These are phyloP conservation scores for Malassezia japonica DNA, from an alignment of 1,284 basidiomycete genomes.

Conservation along the genomic window DNA sequence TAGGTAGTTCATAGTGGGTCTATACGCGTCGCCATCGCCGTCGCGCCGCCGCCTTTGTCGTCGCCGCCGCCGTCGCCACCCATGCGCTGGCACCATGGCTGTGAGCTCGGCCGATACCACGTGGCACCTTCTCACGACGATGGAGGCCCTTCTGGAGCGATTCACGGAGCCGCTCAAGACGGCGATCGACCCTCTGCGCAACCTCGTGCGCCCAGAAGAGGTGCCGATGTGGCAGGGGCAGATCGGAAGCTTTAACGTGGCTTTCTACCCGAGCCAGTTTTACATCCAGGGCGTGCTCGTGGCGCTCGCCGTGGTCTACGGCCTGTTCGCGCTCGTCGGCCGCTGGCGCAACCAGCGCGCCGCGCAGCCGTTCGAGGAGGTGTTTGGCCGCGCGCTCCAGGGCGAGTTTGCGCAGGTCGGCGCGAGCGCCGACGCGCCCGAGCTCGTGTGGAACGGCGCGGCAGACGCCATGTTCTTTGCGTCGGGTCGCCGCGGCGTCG, in stretches of 20 bases:
- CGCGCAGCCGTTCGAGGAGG: not conserved
- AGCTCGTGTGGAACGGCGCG: slow-evolving; percentile 42
- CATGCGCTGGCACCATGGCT: not conserved
- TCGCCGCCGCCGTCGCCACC: not conserved
- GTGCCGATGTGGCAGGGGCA: slow-evolving; percentile 5
- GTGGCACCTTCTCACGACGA: not conserved
- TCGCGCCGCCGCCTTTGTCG: too few species aligned
- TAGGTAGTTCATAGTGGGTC: too few species aligned
- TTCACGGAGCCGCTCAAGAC: not conserved
- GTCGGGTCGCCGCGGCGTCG: slow-evolving; percentile 36
- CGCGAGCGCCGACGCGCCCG: slow-evolving; percentile 12
- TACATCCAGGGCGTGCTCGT: slow-evolving; percentile 5
- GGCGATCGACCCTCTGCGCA: not conserved
- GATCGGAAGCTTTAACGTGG: not conserved
- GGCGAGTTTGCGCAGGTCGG: slow-evolving; percentile 25
- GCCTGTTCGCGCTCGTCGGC: slow-evolving; percentile 1
- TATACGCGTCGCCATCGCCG: too few species aligned
- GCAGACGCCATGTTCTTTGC: slow-evolving; percentile 39
- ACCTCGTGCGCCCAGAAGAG: not conserved
- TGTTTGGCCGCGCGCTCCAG: not conserved
- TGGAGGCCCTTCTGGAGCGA: not conserved
- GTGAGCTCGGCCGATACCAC: slow-evolving; percentile 5
- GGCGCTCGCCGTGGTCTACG: slow-evolving; percentile 1
- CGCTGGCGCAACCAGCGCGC: slow-evolving; percentile 5
- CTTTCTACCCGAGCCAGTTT: slow-evolving; percentile 7